These are phyloP conservation scores for Nitzschia putrida DNA, from an alignment of 108 stramenopile species.

Conservation along the genomic window DNA sequence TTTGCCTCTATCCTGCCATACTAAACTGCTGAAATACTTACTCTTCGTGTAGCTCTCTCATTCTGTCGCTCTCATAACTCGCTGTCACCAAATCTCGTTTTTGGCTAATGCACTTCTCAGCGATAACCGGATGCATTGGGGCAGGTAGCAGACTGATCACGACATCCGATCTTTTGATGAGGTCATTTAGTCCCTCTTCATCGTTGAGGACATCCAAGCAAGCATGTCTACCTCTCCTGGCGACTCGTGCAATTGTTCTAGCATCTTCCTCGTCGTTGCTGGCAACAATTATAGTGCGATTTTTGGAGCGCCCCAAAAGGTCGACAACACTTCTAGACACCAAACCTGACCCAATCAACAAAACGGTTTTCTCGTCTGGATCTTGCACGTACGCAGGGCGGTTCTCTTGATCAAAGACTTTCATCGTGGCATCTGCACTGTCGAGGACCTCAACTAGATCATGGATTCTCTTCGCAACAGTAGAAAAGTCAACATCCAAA, in stretches of 20 bases:
- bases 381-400: conserved; percentile 29
- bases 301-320: conserved; percentile 51
- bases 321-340: conserved; percentile 75
- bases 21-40: conserved; percentile 20
- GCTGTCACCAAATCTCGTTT: conserved; percentile 76
- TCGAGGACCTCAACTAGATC: conserved; percentile 47
- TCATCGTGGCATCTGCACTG: conserved; percentile 58
- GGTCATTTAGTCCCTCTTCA: conserved; percentile 32
- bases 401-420: conserved; percentile 37
- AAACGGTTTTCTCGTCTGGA: conserved; percentile 50
- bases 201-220: conserved; percentile 47
- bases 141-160: conserved; percentile 87
- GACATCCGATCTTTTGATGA: conserved; percentile 64
- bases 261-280: conserved; percentile 64
- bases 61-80: conserved; percentile 76
- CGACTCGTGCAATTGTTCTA: conserved; percentile 40
- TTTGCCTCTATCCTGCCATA: no score
- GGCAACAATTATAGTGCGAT: conserved; percentile 60
- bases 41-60: conserved; percentile 44
- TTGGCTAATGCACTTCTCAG: conserved; percentile 56
- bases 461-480: conserved; percentile 48
- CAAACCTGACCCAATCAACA: conserved; percentile 79
- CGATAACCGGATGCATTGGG: conserved; percentile 74
- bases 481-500: conserved; percentile 35
- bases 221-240: conserved; percentile 45